Conservation (phyloP, 2,329 filamentous ascomycete species). For the Myriosclerotinia duriaeana region DNA sequence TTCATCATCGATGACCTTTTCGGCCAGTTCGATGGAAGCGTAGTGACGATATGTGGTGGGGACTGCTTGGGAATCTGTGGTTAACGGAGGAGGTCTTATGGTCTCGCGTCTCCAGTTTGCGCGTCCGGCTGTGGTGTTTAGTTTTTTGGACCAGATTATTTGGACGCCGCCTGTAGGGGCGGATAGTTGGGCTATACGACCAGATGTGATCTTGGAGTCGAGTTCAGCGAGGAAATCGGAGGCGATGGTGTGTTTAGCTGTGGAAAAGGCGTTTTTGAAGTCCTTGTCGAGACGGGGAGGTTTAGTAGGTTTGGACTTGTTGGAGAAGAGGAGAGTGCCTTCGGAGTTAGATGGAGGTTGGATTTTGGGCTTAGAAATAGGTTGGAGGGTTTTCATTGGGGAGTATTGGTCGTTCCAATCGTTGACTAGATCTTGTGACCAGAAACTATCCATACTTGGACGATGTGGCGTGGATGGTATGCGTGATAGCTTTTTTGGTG, state of each 20-base stretch:
- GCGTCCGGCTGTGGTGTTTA: conserved; percentile 75
- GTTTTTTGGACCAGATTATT: conserved; percentile 72
- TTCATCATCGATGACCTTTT: conserved; percentile 80
- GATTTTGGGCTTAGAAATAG: conserved; percentile 35
- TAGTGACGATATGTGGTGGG: conserved; percentile 51
- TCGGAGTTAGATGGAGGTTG: conserved; percentile 9
- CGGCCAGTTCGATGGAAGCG: conserved; percentile 82
- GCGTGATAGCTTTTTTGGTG: conserved; percentile 39
- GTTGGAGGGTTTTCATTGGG: conserved; percentile 49
- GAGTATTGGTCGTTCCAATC: conserved; percentile 65
- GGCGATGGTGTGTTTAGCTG: conserved; percentile 62
- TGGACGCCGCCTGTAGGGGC: conserved; percentile 67
- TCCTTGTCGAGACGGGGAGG: conserved; percentile 43
- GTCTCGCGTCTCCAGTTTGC: conserved; percentile 70
- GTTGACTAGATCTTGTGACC: conserved; percentile 58
- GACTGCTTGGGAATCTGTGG: conserved; percentile 8
- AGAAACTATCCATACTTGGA: conserved; percentile 57
- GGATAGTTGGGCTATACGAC: conserved; percentile 58
- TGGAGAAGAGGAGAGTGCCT: background rate
- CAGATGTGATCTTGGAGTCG: conserved; percentile 62
- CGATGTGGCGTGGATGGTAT: conserved; percentile 57
- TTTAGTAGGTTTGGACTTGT: conserved; percentile 37
- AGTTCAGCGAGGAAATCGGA: conserved; percentile 65
- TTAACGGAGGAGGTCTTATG: conserved; percentile 41
- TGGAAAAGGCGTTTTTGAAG: conserved; percentile 61